phyloP scores from a whole-genome alignment of 2,329 filamentous ascomycete genomes.

The Pseudomassariella vexata region DNA sequence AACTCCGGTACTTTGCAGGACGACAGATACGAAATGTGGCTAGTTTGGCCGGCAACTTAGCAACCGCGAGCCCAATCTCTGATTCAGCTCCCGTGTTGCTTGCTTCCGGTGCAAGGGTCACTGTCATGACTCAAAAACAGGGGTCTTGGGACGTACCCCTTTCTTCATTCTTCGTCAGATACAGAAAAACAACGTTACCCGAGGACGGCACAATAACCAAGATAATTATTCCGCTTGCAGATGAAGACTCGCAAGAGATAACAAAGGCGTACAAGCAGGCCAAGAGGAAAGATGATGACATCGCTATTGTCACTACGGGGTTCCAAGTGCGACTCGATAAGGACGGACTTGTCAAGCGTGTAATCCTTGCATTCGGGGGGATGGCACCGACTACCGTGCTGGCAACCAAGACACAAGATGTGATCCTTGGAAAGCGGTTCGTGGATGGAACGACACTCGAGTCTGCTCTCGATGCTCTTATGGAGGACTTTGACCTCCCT shows the following conservation, averaged over 20 bases:
- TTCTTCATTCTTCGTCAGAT: conserved; percentile 87
- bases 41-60: conserved; percentile 89
- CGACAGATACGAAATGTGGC: conserved; percentile 95
- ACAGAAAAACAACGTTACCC: conserved; percentile 76
- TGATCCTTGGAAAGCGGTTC: conserved; percentile 71
- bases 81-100: conserved; percentile 94
- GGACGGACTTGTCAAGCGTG: conserved; percentile 63
- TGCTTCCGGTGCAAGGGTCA: conserved; percentile 73
- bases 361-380: conserved; percentile 83
- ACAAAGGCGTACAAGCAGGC: conserved; percentile 92
- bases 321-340: conserved; percentile 68
- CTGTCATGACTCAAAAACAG: conserved; percentile 69
- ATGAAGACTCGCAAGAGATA: conserved; percentile 70
- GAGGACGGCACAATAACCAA: conserved; percentile 78
- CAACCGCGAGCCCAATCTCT: conserved; percentile 91
- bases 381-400: conserved; percentile 91
- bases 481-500: conserved; percentile 78
- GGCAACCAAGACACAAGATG: conserved; percentile 71
- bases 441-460: conserved; percentile 80
- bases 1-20: conserved; percentile 90
- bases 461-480: conserved; percentile 83
- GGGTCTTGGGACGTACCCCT: conserved; percentile 79
- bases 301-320: conserved; percentile 91
- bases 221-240: conserved; percentile 76
- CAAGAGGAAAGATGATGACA: conserved; percentile 96